Percentiles rank a stretch among this genome's conserved stretches.
These are phyloP conservation scores for Clohesyomyces aquaticus DNA, from an alignment of 495 filamentous ascomycete species.

Conservation along the genomic window DNA sequence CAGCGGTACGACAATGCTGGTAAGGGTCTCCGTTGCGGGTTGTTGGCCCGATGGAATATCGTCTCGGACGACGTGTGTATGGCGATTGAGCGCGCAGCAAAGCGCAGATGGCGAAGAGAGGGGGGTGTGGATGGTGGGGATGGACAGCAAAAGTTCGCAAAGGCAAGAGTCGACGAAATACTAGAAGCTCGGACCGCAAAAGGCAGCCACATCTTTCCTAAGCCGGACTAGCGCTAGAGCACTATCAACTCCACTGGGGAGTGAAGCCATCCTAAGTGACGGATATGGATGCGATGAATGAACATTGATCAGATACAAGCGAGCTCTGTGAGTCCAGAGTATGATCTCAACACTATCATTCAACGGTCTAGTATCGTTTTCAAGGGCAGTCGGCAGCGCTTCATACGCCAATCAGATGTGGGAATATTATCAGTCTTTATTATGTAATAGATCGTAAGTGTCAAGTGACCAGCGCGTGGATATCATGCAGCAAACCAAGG, in stretches of 20 bases:
- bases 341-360: too few species aligned
- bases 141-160: neutral
- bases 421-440: neutral
- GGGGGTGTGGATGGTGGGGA: neutral
- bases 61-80: neutral
- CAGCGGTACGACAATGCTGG: neutral
- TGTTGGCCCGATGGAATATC: neutral
- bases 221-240: neutral
- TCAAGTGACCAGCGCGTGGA: slow-evolving; percentile 15
- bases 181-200: neutral
- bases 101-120: neutral
- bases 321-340: too few species aligned
- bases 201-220: neutral
- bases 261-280: neutral
- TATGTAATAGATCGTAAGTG: neutral
- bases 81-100: neutral
- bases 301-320: too few species aligned
- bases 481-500: slow-evolving; percentile 30
- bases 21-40: neutral
- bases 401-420: neutral
- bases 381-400: too few species aligned
- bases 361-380: too few species aligned
- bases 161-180: neutral
- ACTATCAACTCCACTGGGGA: neutral
- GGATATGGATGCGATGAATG: neutral